Percentiles rank a stretch among this genome's conserved stretches.
Conservation (phyloP, 1,284 basidiomycete species). For the Puccinia polysora region DNA sequence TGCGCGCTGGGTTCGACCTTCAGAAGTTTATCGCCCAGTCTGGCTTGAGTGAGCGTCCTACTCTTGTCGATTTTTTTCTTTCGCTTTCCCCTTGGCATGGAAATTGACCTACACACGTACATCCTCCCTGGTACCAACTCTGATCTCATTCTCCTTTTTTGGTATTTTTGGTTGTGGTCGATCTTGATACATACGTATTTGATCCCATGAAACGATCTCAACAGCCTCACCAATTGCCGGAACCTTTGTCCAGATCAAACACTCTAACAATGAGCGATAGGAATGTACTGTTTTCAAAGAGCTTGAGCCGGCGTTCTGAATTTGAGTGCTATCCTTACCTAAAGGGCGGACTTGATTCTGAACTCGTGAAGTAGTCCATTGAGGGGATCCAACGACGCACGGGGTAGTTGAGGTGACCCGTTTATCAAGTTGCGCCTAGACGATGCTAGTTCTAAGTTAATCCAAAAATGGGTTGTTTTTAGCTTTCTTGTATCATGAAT, state of each 20-base stretch:
- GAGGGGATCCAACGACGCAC: too few species aligned
- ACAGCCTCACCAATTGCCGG: neutral
- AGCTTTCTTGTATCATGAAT: too few species aligned
- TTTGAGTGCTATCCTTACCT: neutral
- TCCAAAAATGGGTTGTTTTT: too few species aligned
- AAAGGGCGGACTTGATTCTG: neutral
- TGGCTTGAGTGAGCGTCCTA: neutral
- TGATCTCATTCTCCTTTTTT: neutral
- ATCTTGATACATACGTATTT: neutral
- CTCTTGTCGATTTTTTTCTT: neutral
- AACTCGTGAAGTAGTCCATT: too few species aligned
- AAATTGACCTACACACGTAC: too few species aligned
- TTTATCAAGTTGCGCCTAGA: too few species aligned
- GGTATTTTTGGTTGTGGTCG: neutral
- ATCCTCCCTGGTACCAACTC: too few species aligned
- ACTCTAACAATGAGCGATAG: neutral
- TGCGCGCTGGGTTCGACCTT: neutral
- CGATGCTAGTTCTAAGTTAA: too few species aligned
- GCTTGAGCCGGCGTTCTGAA: neutral
- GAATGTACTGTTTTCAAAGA: too few species aligned
- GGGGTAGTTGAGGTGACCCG: too few species aligned
- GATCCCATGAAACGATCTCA: too few species aligned
- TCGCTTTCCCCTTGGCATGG: neutral
- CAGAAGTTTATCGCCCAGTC: neutral
- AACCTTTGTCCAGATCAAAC: conserved; percentile 4